Conservation (phyloP, 768 basidiomycete species). For the Boletus huronensis region DNA sequence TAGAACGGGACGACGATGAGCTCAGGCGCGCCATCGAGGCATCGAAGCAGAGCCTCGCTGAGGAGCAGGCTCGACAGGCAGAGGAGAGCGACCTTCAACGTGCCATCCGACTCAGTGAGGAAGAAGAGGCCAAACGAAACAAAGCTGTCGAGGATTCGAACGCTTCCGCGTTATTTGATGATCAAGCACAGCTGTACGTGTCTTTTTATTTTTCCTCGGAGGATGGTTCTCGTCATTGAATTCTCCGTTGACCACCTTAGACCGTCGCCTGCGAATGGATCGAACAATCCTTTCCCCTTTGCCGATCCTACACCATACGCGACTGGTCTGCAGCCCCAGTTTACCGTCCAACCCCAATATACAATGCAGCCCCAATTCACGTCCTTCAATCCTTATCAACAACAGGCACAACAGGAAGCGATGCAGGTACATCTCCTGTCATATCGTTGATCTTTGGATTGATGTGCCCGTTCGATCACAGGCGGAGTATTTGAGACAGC, state of each 20-base stretch:
- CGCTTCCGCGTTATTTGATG: constrained; percentile 78
- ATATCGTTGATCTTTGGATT: not conserved
- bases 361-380: constrained; percentile 81
- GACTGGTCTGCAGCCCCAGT: constrained; percentile 64
- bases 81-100: constrained; percentile 83
- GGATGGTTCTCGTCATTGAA: constrained; percentile 3
- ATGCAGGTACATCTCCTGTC: constrained; percentile 45
- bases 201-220: not conserved
- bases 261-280: constrained; percentile 29
- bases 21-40: constrained; percentile 84
- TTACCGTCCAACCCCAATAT: constrained; percentile 74
- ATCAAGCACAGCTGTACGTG: constrained; percentile 73
- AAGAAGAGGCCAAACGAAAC: constrained; percentile 81
- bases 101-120: constrained; percentile 83
- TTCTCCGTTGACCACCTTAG: constrained; percentile 17
- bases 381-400: constrained; percentile 91
- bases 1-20: constrained; percentile 76
- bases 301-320: constrained; percentile 60
- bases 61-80: constrained; percentile 56
- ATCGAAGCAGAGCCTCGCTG: constrained; percentile 69
- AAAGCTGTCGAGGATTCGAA: constrained; percentile 72
- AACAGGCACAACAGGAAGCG: constrained; percentile 88
- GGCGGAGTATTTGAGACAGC: constrained; percentile 44
- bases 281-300: constrained; percentile 56
- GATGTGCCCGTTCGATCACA: constrained; percentile 19